These are phyloP conservation scores for Termitomyces sp. DNA, from an alignment of 768 basidiomycete genomes.

Conservation along the genomic window DNA sequence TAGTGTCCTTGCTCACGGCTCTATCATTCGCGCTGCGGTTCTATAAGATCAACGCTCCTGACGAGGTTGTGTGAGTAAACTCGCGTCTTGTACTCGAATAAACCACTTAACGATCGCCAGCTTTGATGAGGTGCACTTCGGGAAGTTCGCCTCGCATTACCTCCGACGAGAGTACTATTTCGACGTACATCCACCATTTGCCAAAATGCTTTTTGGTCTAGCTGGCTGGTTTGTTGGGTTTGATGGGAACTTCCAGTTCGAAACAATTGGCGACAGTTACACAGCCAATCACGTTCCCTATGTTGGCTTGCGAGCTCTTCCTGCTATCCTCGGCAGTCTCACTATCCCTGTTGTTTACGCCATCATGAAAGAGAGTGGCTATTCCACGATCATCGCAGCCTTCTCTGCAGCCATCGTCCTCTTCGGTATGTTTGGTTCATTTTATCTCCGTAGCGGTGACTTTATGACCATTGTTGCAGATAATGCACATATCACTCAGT, in stretches of 20 bases:
- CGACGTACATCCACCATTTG: conserved; percentile 97
- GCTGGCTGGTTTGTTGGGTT: conserved; percentile 97
- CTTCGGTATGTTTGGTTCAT: conserved; percentile 60
- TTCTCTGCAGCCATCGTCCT: conserved; percentile 85
- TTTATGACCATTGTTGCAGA: conserved; percentile 41
- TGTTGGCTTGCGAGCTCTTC: conserved; percentile 88
- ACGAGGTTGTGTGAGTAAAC: conserved; percentile 83
- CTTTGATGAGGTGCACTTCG: conserved; percentile 98
- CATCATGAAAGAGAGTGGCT: conserved; percentile 98
- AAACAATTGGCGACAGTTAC: conserved; percentile 94
- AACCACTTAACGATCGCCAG: conserved; percentile 30
- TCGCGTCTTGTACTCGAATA: background rate
- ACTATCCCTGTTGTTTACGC: conserved; percentile 89
- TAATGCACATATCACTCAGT: conserved; percentile 93
- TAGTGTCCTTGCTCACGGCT: conserved; percentile 62
- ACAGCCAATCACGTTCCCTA: conserved; percentile 84
- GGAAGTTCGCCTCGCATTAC: conserved; percentile 96
- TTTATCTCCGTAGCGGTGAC: background rate
- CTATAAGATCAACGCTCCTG: conserved; percentile 92
- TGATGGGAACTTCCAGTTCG: conserved; percentile 90
- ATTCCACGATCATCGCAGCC: conserved; percentile 84
- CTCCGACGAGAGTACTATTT: conserved; percentile 94
- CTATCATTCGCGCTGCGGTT: conserved; percentile 82
- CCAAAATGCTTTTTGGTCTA: conserved; percentile 90
- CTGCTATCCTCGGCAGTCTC: conserved; percentile 86